Conservation (phyloP, 768 basidiomycete species). For the Pleurotus tuoliensis region DNA sequence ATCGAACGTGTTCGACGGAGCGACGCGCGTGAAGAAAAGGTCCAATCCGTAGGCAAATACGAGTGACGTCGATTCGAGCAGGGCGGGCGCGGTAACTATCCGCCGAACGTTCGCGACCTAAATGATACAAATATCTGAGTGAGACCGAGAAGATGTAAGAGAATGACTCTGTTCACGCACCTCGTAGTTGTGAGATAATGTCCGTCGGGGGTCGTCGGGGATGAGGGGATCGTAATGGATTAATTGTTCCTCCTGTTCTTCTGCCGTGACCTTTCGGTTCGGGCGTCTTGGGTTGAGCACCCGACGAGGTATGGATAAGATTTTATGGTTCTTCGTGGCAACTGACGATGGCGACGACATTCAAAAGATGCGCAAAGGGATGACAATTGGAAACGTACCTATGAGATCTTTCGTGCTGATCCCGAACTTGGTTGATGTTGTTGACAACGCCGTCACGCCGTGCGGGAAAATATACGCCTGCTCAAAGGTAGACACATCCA, state of each 20-base stretch:
- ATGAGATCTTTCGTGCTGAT: conserved; percentile 85
- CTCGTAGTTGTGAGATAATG: conserved; percentile 48
- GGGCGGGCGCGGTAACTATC: conserved; percentile 76
- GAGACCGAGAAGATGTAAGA: not conserved
- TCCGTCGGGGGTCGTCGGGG: conserved; percentile 59
- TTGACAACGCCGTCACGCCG: conserved; percentile 63
- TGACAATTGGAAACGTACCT: conserved; percentile 40
- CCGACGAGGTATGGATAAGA: conserved; percentile 70
- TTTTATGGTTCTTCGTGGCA: conserved; percentile 68
- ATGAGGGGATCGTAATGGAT: conserved; percentile 81
- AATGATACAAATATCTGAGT: not conserved
- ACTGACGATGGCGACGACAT: conserved; percentile 39
- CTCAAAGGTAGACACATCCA: conserved; percentile 56
- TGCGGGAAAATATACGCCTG: conserved; percentile 69
- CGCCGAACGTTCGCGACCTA: conserved; percentile 69
- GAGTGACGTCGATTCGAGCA: conserved; percentile 89
- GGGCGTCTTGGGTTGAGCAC: conserved; percentile 84
- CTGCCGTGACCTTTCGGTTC: conserved; percentile 62
- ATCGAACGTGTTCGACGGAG: conserved; percentile 90
- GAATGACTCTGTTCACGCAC: conserved; percentile 16
- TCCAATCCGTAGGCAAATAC: conserved; percentile 87
- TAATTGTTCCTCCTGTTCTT: conserved; percentile 84
- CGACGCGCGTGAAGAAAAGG: conserved; percentile 80
- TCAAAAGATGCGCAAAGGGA: not conserved
- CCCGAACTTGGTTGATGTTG: conserved; percentile 85